Percentiles rank a stretch among this genome's conserved stretches.
phyloP scores from a whole-genome alignment of 2,329 filamentous ascomycete species.

The Calonectria pteridis region DNA sequence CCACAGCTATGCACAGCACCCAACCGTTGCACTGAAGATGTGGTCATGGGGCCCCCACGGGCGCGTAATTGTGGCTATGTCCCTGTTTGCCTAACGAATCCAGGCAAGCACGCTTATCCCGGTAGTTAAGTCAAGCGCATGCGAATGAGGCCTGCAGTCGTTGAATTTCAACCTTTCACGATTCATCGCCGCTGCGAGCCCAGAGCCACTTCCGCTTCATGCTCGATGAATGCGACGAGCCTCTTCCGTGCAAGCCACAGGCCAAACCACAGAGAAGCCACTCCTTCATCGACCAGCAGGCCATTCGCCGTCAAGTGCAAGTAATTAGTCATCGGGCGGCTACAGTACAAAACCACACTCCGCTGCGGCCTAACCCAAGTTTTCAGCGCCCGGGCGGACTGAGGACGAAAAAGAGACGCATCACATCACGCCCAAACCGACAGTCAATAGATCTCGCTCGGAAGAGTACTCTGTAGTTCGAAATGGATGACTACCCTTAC shows the following conservation, averaged over 20 bases:
- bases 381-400: background rate
- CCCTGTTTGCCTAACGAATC: background rate
- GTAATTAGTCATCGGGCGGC: background rate
- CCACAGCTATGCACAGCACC: background rate
- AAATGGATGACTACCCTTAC: conserved; percentile 4
- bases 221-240: background rate
- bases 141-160: background rate
- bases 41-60: background rate
- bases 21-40: background rate
- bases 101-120: background rate
- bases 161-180: background rate
- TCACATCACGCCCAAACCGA: background rate
- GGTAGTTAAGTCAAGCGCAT: background rate
- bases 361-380: background rate
- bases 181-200: background rate
- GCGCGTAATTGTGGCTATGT: conserved; percentile 7
- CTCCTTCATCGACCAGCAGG: background rate
- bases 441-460: background rate
- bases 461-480: background rate
- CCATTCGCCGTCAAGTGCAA: background rate
- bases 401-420: background rate
- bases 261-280: background rate
- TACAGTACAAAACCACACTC: background rate
- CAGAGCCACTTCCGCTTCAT: background rate
- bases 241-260: background rate